Base-by-base conservation (phyloP, 179 eudicot genomes). In the Beta macrorhiza region DNA sequence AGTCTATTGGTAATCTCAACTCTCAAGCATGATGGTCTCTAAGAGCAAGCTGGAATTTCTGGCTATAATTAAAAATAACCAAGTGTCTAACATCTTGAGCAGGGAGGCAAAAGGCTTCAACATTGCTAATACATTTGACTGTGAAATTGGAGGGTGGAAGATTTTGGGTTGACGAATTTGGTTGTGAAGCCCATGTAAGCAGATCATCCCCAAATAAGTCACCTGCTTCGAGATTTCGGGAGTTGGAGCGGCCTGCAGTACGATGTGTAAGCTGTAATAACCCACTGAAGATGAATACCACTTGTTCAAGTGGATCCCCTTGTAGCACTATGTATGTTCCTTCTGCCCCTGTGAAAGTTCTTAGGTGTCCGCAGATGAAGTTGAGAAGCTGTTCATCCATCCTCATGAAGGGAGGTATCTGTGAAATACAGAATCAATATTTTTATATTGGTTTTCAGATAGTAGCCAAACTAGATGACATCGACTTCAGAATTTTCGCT, bases 201-300 rank as follows among this genome's bases (percentile, higher is more conserved):
- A 79, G 67, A 16, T 79, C 81, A 32, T 79, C 81, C 75, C 81
- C 58, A 69, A 68, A 79, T 58, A 79, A 79, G 67, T 79, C 81
- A 42, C 81, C 81, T 67, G 74, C n/a, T 68, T 78, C 75, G 5
- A 79, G 57, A n/a, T 42, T 56, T 55, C 67, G 69, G 1, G 81
- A 68, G 14, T 5, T 56, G 2, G 81, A 44, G n/a, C 22, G 67
- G 67, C 81, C 68, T 13, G 44, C n/a, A 13, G 42, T 79, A 12
- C 57, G 75, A n/a, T 79, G 76, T 79, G 81, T 55, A 56, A 79
- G 81, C 59, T 70, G 81, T 44, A 79, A 57, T 11, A 20, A 6
- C 6, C 81, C 81, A 25, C 22, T 79, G 58, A 70, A 79, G 57
- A 79, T 44, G 69, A 79, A 79, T 11, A 42, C 74, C 57, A 79